These are phyloP conservation scores for Trichoderma hamatum DNA, from an alignment of 2,329 filamentous ascomycete genomes.

Conservation along the genomic window DNA sequence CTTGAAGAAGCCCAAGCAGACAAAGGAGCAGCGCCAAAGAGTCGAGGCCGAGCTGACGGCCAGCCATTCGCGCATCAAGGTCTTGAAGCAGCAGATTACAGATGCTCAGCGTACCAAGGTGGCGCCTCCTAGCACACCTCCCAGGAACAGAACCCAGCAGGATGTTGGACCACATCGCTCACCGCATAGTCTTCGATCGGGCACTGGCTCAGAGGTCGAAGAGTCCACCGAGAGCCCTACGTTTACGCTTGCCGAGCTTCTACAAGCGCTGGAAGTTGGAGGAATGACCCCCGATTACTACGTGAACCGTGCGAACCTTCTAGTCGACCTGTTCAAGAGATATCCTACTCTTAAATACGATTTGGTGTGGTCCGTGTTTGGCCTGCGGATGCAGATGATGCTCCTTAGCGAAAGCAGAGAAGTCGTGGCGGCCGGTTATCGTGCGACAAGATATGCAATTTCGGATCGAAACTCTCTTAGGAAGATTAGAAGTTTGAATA, in stretches of 20 bases:
- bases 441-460: conserved; percentile 91
- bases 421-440: conserved; percentile 91
- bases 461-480: conserved; percentile 87
- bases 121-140: conserved; percentile 54
- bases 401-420: conserved; percentile 93
- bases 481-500: conserved; percentile 85
- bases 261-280: conserved; percentile 85
- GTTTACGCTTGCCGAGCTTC: conserved; percentile 83
- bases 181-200: conserved; percentile 59
- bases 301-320: conserved; percentile 84
- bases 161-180: conserved; percentile 56
- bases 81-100: conserved; percentile 61
- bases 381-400: conserved; percentile 91
- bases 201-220: conserved; percentile 64
- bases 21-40: conserved; percentile 77
- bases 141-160: conserved; percentile 50
- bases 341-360: conserved; percentile 95
- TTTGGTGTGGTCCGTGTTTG: conserved; percentile 93
- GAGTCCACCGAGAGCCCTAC: conserved; percentile 83
- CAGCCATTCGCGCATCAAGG: conserved; percentile 74
- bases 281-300: conserved; percentile 94
- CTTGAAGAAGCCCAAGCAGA: conserved; percentile 92
- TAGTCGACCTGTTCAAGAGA: conserved; percentile 95
- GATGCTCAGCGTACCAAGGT: conserved; percentile 59
- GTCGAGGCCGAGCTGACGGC: conserved; percentile 89